Conservation (phyloP, 768 basidiomycete species). For the Austroboletus festivus region DNA sequence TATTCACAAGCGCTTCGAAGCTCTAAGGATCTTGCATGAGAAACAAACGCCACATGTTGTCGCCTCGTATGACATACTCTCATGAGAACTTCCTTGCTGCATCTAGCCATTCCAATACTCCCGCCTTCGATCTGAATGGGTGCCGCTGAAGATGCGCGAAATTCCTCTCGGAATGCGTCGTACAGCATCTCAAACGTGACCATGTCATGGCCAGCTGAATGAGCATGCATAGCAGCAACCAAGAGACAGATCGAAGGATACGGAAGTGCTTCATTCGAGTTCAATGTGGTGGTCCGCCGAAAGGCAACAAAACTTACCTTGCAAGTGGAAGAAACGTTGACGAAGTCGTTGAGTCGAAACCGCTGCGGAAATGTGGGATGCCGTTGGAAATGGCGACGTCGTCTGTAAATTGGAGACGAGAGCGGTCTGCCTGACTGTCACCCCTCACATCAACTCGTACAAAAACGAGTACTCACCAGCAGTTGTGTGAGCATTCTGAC, state of each 20-base stretch:
- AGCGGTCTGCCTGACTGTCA: slow-evolving; percentile 37
- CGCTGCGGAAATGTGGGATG: slow-evolving; percentile 41
- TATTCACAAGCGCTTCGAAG: slow-evolving; percentile 65
- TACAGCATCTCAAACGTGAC: slow-evolving; percentile 93
- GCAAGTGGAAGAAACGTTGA: slow-evolving; percentile 47
- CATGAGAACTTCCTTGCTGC: slow-evolving; percentile 61
- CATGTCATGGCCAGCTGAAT: slow-evolving; percentile 69
- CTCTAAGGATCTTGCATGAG: slow-evolving; percentile 44
- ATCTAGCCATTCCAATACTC: slow-evolving; percentile 70
- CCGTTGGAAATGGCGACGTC: slow-evolving; percentile 51
- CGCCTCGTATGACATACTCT: slow-evolving; percentile 45
- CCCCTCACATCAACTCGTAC: not conserved
- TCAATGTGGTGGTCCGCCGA: not conserved
- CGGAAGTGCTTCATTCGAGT: slow-evolving; percentile 50
- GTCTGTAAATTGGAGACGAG: slow-evolving; percentile 46
- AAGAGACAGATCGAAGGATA: slow-evolving; percentile 82
- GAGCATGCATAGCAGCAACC: slow-evolving; percentile 77
- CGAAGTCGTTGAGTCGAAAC: slow-evolving; percentile 55
- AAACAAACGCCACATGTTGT: not conserved
- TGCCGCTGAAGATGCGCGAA: slow-evolving; percentile 66
- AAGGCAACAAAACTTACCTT: slow-evolving; percentile 40
- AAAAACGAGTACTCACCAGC: slow-evolving; percentile 46
- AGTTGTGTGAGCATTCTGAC: slow-evolving; percentile 54
- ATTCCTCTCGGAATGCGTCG: slow-evolving; percentile 72
- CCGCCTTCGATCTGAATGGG: slow-evolving; percentile 75